These are phyloP conservation scores for Termitomyces bulborhizus DNA, from an alignment of 768 basidiomycete genomes.

Conservation along the genomic window DNA sequence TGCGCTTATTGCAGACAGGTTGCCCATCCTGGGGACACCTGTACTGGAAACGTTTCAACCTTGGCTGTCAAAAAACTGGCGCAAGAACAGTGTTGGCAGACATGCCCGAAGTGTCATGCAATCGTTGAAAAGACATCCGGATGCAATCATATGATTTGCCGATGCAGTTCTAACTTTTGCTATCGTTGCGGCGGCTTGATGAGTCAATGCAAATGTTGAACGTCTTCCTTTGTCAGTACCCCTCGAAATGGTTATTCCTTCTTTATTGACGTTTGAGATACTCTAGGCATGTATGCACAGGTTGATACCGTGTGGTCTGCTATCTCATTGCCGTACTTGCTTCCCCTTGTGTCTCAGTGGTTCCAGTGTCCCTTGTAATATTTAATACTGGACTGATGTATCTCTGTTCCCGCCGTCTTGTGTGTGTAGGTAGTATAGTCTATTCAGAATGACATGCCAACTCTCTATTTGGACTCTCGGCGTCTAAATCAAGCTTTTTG, in stretches of 20 bases:
- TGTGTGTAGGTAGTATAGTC: neutral
- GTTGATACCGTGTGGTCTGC: neutral
- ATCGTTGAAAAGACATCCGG: constrained; percentile 52
- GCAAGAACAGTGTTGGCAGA: constrained; percentile 45
- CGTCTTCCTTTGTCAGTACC: neutral
- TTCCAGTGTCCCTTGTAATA: neutral
- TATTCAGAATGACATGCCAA: neutral
- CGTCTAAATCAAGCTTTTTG: neutral
- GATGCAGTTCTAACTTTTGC: constrained; percentile 53
- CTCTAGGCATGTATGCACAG: neutral
- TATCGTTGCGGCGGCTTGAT: constrained; percentile 48
- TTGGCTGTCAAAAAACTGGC: constrained; percentile 41
- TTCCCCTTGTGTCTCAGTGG: neutral
- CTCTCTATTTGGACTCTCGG: neutral
- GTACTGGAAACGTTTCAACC: constrained; percentile 34
- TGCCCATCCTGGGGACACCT: constrained; percentile 34
- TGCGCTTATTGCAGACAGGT: constrained; percentile 45
- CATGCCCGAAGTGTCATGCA: constrained; percentile 50
- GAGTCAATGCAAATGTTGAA: constrained; percentile 41
- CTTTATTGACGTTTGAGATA: neutral
- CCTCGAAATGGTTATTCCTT: neutral
- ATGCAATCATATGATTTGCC: constrained; percentile 65
- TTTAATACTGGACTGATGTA: neutral
- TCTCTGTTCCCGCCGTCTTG: neutral
- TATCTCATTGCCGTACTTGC: neutral